Percentiles rank a stretch among this genome's conserved stretches.
Evolutionary conservation across 1,139 yeast genomes (phyloP).

Genomic region (Hemisphaericaspora xylofermentans): DNA sequence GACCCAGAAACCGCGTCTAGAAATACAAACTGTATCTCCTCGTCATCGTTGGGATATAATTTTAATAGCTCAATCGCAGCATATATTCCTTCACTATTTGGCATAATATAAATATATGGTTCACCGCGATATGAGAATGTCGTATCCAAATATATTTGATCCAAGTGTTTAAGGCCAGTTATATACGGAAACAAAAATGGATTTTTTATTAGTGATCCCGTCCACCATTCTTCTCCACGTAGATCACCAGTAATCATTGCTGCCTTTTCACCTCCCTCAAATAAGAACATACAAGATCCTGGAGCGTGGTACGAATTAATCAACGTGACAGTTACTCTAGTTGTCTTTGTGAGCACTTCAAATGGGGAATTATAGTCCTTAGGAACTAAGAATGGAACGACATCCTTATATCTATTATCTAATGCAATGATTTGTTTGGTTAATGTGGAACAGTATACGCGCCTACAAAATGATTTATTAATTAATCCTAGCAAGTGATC

Average conservation of each 20-base stretch:
- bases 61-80: conserved; percentile 32
- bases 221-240: conserved; percentile 59
- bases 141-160: conserved; percentile 56
- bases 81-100: conserved; percentile 44
- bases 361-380: conserved; percentile 29
- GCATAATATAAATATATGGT: conserved; percentile 45
- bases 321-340: conserved; percentile 22
- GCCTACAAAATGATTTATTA: conserved; percentile 35
- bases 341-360: conserved; percentile 14
- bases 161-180: conserved; percentile 32
- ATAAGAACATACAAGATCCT: conserved; percentile 57
- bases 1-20: conserved; percentile 50
- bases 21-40: conserved; percentile 41
- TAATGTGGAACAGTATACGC: conserved; percentile 49
- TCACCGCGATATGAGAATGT: conserved; percentile 53
- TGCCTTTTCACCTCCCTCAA: conserved; percentile 34
- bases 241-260: conserved; percentile 60
- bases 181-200: conserved; percentile 46
- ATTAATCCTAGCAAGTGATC: conserved; percentile 58
- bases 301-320: conserved; percentile 60
- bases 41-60: conserved; percentile 43
- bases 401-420: conserved; percentile 24
- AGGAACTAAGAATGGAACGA: conserved; percentile 21
- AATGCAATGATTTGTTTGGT: conserved; percentile 38
- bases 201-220: conserved; percentile 34